Base-by-base conservation (phyloP, 371 early-diverging fungal genomes). In the Mucor lusitanicus region DNA sequence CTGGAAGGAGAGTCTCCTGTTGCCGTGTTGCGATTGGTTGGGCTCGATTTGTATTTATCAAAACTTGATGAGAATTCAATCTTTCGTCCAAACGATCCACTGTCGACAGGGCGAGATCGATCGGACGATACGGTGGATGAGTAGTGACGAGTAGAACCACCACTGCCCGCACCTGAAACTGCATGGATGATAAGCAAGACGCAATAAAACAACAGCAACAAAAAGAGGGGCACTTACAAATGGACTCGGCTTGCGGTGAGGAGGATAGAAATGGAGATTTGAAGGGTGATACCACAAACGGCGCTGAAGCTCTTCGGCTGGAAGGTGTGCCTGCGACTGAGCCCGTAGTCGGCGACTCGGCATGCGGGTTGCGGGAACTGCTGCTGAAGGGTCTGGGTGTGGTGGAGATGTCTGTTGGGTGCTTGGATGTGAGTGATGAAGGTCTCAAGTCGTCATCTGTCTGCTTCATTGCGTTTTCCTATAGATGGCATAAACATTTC, bases 231-330 rank as follows among this genome's bases (percentile, higher is more conserved):
- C 57, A 53, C 65, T 60, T 84, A 72, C 82, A 73, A 0, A 80
- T 71, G 12, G 75, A 72, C 7, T 76, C 66, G 11, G 84, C 76
- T 58, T 79, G 73, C 4, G 82, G 80, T 6, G 89, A 88, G 2
- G 88, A 87, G 4, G 90, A 85, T 8, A 90, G 70, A n/a, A 88
- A 89, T 2, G 90, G 88, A 3, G 90, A 88, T 57, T 91, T 91
- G 79, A 91, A 91, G 7, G 91, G 91, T 3, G 91, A 85, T 48
- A 87, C 82, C 35, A 78, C 73, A 13, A 86, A 79, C 12, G 68
- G 61, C 15, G 62, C 69, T 42, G 72, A 72, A 7, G 72, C 30
- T 27, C 69, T 60, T 33, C 72, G 48, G 60, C 39, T 59, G 15
- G 60, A 54, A 2, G 67, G 33, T 56, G 56, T 28, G 0, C 27